phyloP scores from a whole-genome alignment of 1,139 yeast genomes.

The Suhomyces kunorum region DNA sequence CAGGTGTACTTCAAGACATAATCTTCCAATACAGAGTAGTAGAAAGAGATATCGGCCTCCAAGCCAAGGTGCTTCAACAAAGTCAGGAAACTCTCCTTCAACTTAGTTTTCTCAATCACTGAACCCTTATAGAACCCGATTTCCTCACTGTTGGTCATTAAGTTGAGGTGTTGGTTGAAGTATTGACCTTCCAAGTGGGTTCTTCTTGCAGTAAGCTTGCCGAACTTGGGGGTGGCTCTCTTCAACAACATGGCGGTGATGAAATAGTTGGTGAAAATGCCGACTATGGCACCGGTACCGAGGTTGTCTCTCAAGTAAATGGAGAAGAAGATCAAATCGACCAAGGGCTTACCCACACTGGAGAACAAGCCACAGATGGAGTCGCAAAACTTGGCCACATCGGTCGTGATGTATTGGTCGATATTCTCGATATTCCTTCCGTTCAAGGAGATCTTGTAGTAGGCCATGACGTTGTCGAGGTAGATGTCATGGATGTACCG shows the following conservation, averaged over 20 bases:
- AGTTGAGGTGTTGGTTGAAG: constrained; percentile 80
- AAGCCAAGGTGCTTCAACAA: constrained; percentile 49
- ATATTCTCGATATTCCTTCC: constrained; percentile 46
- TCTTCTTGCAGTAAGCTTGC: constrained; percentile 70
- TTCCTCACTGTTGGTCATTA: constrained; percentile 89
- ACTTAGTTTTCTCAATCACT: constrained; percentile 70
- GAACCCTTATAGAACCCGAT: constrained; percentile 94
- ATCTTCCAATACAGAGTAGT: constrained; percentile 78
- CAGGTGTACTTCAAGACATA: constrained; percentile 87
- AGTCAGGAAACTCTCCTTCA: constrained; percentile 57
- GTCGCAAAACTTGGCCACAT: constrained; percentile 78
- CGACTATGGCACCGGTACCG: constrained; percentile 81
- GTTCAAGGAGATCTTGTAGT: constrained; percentile 69
- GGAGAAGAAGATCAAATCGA: constrained; percentile 85
- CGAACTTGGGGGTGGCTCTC: constrained; percentile 80
- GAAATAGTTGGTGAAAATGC: constrained; percentile 79
- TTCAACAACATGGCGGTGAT: constrained; percentile 77
- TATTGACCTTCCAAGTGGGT: constrained; percentile 87
- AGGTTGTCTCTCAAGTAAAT: constrained; percentile 80
- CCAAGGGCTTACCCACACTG: constrained; percentile 86
- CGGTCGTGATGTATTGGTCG: constrained; percentile 84
- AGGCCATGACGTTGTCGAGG: constrained; percentile 76
- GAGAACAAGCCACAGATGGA: constrained; percentile 84
- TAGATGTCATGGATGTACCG: constrained; percentile 91
- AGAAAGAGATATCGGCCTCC: constrained; percentile 53